These are phyloP conservation scores for Handroanthus guayacan DNA, from an alignment of 257 asterid species.

Conservation along the genomic window DNA sequence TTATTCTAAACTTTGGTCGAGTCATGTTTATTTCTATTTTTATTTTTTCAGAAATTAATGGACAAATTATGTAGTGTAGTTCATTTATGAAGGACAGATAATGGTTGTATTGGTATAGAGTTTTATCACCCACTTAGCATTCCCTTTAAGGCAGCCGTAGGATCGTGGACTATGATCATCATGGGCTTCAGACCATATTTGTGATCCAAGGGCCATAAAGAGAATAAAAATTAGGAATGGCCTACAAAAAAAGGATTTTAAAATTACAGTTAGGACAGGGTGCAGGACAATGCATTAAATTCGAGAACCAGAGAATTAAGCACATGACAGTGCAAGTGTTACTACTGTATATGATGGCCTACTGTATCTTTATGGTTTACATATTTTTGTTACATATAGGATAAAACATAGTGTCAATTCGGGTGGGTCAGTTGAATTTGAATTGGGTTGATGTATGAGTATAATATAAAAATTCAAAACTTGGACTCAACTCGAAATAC, in stretches of 20 bases:
- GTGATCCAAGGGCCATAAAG: background rate
- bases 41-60: background rate
- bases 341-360: background rate
- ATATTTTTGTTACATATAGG: background rate
- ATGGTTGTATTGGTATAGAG: background rate
- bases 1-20: background rate
- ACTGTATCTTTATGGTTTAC: background rate
- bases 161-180: background rate
- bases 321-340: background rate
- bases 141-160: background rate
- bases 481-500: too few relatives aligned
- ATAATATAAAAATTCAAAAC: too few relatives aligned
- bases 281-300: background rate
- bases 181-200: constrained; percentile 9
- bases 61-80: background rate
- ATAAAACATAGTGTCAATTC: too few relatives aligned
- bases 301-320: constrained; percentile 2
- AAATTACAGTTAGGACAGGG: background rate
- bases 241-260: background rate
- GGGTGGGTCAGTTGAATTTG: too few relatives aligned
- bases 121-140: background rate
- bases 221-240: constrained; percentile 10
- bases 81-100: background rate
- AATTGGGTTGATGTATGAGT: too few relatives aligned
- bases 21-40: background rate